phyloP scores from a whole-genome alignment of 1,284 basidiomycete species.

The Trametes sp. region DNA sequence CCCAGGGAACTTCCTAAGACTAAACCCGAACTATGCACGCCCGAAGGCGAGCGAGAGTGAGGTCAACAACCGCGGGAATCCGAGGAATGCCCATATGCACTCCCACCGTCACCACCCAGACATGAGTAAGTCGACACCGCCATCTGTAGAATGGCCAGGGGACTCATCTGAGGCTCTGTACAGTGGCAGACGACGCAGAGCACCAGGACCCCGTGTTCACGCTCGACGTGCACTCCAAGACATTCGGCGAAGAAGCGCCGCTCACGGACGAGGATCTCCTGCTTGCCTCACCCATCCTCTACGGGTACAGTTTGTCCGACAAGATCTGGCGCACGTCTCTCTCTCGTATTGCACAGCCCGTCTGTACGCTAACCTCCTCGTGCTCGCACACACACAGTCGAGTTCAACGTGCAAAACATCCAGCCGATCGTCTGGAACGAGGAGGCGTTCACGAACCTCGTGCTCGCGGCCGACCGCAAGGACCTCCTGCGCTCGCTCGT shows the following conservation, averaged over 20 bases:
- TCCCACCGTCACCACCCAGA: background rate
- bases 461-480: conserved; percentile 60
- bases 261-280: conserved; percentile 49
- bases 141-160: background rate
- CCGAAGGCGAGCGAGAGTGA: conserved; percentile 36
- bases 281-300: conserved; percentile 61
- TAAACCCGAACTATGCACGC: conserved; percentile 57
- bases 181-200: background rate
- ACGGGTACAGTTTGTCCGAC: conserved; percentile 64
- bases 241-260: conserved; percentile 7
- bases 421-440: conserved; percentile 61
- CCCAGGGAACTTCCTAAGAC: conserved; percentile 53
- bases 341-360: background rate
- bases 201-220: conserved; percentile 13
- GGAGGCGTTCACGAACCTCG: conserved; percentile 64
- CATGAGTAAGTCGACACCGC: background rate
- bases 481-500: conserved; percentile 62
- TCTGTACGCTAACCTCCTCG: background rate
- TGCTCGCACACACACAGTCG: conserved; percentile 46
- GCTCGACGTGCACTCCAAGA: conserved; percentile 16
- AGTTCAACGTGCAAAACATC: conserved; percentile 61
- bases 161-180: background rate
- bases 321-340: conserved; percentile 57
- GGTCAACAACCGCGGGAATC: background rate
- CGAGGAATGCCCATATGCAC: background rate